Percentiles rank a stretch among this genome's conserved stretches.
phyloP scores from a whole-genome alignment of 2,329 filamentous ascomycete genomes.

The Thermomyces lanuginosus region DNA sequence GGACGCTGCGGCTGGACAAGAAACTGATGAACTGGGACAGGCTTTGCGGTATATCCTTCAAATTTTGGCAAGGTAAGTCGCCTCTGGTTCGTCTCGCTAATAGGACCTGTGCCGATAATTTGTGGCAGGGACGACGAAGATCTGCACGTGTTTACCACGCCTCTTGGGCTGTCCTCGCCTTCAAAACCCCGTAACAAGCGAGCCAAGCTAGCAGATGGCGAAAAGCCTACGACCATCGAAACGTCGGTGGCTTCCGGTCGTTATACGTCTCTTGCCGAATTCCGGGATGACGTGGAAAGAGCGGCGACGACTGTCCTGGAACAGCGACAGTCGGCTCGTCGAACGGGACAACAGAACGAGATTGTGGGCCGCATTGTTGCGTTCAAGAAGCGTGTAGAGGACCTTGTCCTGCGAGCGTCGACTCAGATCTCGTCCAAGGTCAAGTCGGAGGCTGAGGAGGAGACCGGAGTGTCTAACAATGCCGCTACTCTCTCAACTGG shows the following conservation, averaged over 20 bases:
- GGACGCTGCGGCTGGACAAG: slow-evolving; percentile 12
- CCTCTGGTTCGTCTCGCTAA: neutral
- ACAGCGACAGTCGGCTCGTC: slow-evolving; percentile 16
- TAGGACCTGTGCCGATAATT: slow-evolving; percentile 10
- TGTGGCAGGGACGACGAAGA: slow-evolving; percentile 26
- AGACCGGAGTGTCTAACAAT: slow-evolving; percentile 12
- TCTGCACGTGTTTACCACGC: slow-evolving; percentile 26
- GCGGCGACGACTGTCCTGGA: slow-evolving; percentile 23
- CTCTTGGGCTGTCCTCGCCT: slow-evolving; percentile 18
- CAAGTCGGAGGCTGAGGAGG: slow-evolving; percentile 20
- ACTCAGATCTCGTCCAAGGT: slow-evolving; percentile 27
- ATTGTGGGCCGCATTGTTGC: slow-evolving; percentile 31
- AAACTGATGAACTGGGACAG: slow-evolving; percentile 19
- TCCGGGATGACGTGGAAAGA: slow-evolving; percentile 27
- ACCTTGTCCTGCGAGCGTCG: slow-evolving; percentile 46
- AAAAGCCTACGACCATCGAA: slow-evolving; percentile 22
- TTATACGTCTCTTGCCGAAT: slow-evolving; percentile 27
- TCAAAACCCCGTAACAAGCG: slow-evolving; percentile 28
- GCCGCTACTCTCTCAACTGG: slow-evolving; percentile 13
- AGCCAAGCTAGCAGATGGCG: slow-evolving; percentile 22
- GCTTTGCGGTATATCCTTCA: slow-evolving; percentile 10
- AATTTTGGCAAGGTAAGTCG: slow-evolving; percentile 4
- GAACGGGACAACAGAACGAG: slow-evolving; percentile 13
- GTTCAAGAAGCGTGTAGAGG: slow-evolving; percentile 48
- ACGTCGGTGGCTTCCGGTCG: slow-evolving; percentile 20